A percentile compares a stretch with the other conserved stretches of the same genome.
Conservation (phyloP, 352 stramenopile species). For the Plasmopara viticola region DNA sequence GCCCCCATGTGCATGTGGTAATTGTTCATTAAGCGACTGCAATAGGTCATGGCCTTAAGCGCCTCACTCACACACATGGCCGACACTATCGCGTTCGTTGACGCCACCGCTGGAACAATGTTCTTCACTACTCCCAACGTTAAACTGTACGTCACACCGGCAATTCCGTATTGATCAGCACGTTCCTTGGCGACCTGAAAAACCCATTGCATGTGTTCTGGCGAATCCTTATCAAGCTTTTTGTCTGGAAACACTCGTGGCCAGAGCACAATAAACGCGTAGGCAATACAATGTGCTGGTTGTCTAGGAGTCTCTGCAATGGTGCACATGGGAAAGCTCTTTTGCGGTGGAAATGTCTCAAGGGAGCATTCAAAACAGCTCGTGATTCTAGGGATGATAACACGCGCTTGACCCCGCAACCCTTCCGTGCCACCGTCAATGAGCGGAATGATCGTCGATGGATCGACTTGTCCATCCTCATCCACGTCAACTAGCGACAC, state of each 20-base stretch:
- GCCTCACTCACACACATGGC: slow-evolving; percentile 96
- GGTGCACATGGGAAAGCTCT: slow-evolving; percentile 97
- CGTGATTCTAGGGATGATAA: slow-evolving; percentile 97
- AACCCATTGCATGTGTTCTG: slow-evolving; percentile 97
- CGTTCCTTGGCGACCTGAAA: slow-evolving; percentile 88
- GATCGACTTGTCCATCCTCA: slow-evolving; percentile 65
- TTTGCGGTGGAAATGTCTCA: slow-evolving; percentile 95
- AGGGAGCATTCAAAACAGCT: slow-evolving; percentile 99
- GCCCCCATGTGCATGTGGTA: slow-evolving; percentile 99
- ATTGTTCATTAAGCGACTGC: slow-evolving; percentile 95
- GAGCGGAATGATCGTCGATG: slow-evolving; percentile 94
- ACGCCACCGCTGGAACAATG: slow-evolving; percentile 96
- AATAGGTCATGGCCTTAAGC: slow-evolving; percentile 95
- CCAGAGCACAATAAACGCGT: slow-evolving; percentile 95
- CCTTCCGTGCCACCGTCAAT: slow-evolving; percentile 98
- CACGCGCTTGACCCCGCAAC: slow-evolving; percentile 94
- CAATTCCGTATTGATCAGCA: slow-evolving; percentile 91
- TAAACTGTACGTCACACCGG: slow-evolving; percentile 94
- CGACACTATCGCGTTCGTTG: slow-evolving; percentile 94
- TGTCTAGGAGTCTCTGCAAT: slow-evolving; percentile 94
- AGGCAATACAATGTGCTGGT: slow-evolving; percentile 97
- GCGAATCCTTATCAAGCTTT: slow-evolving; percentile 95
- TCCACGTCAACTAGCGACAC: slow-evolving; percentile 90
- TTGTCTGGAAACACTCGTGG: slow-evolving; percentile 91
- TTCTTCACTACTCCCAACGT: slow-evolving; percentile 98